Conservation (phyloP, 345 rosid genomes). For the Populus deltoides region DNA sequence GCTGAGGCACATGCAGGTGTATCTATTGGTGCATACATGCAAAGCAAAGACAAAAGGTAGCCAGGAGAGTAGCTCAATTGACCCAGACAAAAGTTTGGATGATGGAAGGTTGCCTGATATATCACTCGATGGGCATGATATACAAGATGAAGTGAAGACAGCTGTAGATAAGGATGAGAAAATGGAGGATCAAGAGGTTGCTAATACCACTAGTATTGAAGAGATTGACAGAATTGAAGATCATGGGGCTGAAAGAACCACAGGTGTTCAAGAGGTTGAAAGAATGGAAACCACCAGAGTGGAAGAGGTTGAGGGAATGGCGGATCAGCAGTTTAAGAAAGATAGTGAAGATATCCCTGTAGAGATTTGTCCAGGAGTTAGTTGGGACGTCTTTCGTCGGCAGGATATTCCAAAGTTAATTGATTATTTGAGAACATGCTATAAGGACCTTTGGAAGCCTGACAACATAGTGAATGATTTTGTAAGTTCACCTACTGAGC, state of each 20-base stretch:
- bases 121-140: slow-evolving; percentile 29
- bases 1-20: slow-evolving; percentile 40
- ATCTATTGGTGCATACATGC: slow-evolving; percentile 55
- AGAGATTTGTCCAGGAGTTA: slow-evolving; percentile 45
- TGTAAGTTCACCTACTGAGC: slow-evolving; percentile 44
- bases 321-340: slow-evolving; percentile 19
- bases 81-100: slow-evolving; percentile 24
- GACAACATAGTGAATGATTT: slow-evolving; percentile 30
- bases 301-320: slow-evolving; percentile 8
- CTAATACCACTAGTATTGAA: slow-evolving; percentile 11
- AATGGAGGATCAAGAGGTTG: slow-evolving; percentile 37
- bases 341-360: slow-evolving; percentile 14
- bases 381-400: slow-evolving; percentile 82
- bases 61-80: slow-evolving; percentile 20
- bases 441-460: slow-evolving; percentile 39
- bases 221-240: slow-evolving; percentile 8
- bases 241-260: slow-evolving; percentile 7
- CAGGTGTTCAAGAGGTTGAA: not conserved
- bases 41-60: slow-evolving; percentile 39
- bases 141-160: slow-evolving; percentile 23
- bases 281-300: not conserved
- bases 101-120: slow-evolving; percentile 34
- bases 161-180: slow-evolving; percentile 28
- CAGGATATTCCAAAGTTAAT: slow-evolving; percentile 73
- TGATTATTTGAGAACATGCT: slow-evolving; percentile 46